Conservation (phyloP, 1,284 basidiomycete genomes). For the Ceratobasidium sp. region DNA sequence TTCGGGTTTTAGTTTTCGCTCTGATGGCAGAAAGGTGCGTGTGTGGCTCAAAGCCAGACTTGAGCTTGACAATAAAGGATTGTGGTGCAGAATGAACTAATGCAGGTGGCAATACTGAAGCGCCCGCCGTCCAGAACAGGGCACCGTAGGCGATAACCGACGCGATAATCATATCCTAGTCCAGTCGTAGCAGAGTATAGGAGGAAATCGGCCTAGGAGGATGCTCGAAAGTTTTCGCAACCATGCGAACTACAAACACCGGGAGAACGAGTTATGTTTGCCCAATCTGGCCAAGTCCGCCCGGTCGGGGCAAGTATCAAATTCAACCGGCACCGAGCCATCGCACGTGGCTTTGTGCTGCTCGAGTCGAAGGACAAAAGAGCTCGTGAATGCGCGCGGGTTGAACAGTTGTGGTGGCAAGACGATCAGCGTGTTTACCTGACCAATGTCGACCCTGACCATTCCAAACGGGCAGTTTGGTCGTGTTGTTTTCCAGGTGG, state of each 20-base stretch:
- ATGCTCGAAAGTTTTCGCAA: not conserved
- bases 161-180: constrained; percentile 4
- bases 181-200: constrained; percentile 14
- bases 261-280: constrained; percentile 1
- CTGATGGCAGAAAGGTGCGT: constrained; percentile 22
- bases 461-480: too few species aligned
- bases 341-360: not conserved
- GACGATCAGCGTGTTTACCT: too few species aligned
- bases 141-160: constrained; percentile 9
- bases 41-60: constrained; percentile 7
- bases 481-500: too few species aligned
- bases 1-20: constrained; percentile 1
- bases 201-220: not conserved
- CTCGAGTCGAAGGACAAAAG: not conserved
- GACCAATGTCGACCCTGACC: too few species aligned
- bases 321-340: not conserved
- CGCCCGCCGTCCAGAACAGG: constrained; percentile 20
- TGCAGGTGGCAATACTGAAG: not conserved
- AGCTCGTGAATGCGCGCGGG: too few species aligned
- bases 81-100: constrained; percentile 28
- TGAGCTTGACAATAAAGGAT: constrained; percentile 41
- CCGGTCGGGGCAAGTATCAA: not conserved
- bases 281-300: constrained; percentile 9
- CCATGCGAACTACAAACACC: constrained; percentile 1
- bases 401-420: too few species aligned